Percentiles rank a stretch among this genome's conserved stretches.
These are phyloP conservation scores for Aureobasidium subglaciale DNA, from an alignment of 2,329 filamentous ascomycete species.

Conservation along the genomic window DNA sequence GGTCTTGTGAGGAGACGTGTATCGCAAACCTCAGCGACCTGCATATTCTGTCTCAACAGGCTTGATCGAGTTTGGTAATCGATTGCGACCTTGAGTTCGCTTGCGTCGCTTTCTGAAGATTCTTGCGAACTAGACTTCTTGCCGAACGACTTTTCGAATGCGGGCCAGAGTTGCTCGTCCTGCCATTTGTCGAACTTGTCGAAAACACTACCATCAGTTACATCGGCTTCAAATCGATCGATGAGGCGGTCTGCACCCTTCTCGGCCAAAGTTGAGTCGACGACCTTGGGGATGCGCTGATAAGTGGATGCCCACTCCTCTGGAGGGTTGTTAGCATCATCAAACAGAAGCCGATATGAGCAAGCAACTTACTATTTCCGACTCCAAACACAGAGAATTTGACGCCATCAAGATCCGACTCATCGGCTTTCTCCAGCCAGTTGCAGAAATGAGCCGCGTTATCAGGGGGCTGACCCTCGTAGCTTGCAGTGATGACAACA, in stretches of 20 bases:
- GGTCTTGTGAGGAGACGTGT: not conserved
- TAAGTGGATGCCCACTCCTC: slow-evolving; percentile 36
- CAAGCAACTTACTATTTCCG: slow-evolving; percentile 25
- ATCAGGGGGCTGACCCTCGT: slow-evolving; percentile 38
- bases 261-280: slow-evolving; percentile 16
- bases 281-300: slow-evolving; percentile 34
- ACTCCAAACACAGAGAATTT: slow-evolving; percentile 37
- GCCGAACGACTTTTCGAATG: too few relatives aligned
- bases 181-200: not conserved
- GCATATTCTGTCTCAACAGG: not conserved
- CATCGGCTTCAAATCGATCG: too few relatives aligned
- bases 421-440: slow-evolving; percentile 29
- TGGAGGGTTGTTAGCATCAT: not conserved
- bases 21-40: not conserved
- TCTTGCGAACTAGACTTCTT: too few relatives aligned
- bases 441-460: slow-evolving; percentile 37
- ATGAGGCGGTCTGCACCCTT: too few relatives aligned
- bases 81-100: not conserved
- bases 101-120: not conserved
- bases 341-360: not conserved
- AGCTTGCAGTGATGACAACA: slow-evolving; percentile 35
- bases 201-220: too few relatives aligned
- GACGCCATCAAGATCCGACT: slow-evolving; percentile 27
- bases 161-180: not conserved
- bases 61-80: not conserved